Conservation (phyloP, 2,329 filamentous ascomycete genomes). For the Apiospora hydei region DNA sequence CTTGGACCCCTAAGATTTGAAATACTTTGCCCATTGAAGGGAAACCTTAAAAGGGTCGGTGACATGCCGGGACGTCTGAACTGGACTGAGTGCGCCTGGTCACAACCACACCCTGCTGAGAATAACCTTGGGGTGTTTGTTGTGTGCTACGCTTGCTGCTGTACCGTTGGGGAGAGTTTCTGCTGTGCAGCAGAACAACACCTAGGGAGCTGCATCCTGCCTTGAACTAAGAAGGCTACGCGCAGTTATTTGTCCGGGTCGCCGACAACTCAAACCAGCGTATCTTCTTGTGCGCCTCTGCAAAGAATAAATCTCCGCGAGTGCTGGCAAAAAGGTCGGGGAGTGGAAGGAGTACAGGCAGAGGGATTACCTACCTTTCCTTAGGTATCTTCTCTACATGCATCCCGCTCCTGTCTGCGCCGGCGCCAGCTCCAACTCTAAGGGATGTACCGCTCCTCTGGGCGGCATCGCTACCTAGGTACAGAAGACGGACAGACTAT, state of each 20-base stretch:
- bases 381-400: not conserved
- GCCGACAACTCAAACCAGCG: not conserved
- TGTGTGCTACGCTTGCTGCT: conserved; percentile 2
- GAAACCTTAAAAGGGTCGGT: conserved; percentile 1
- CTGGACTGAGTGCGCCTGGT: not conserved
- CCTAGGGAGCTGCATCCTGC: conserved; percentile 15
- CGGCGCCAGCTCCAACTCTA: conserved; percentile 9
- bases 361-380: not conserved
- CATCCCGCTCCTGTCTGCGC: not conserved
- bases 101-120: conserved; percentile 15
- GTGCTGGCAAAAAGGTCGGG: not conserved
- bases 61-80: conserved; percentile 17
- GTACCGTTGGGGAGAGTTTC: conserved; percentile 13
- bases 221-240: conserved; percentile 20
- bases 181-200: conserved; percentile 19
- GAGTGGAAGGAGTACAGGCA: conserved; percentile 3
- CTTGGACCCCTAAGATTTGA: conserved; percentile 10
- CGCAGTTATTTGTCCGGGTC: not conserved
- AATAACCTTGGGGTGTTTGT: conserved; percentile 11
- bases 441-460: conserved; percentile 4
- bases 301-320: conserved; percentile 3
- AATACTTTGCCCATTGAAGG: not conserved
- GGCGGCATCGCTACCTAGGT: not conserved
- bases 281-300: not conserved
- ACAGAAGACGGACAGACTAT: not conserved